Evolutionary conservation across 768 basidiomycete species (phyloP).

Genomic region (Gyrodon lividus): DNA sequence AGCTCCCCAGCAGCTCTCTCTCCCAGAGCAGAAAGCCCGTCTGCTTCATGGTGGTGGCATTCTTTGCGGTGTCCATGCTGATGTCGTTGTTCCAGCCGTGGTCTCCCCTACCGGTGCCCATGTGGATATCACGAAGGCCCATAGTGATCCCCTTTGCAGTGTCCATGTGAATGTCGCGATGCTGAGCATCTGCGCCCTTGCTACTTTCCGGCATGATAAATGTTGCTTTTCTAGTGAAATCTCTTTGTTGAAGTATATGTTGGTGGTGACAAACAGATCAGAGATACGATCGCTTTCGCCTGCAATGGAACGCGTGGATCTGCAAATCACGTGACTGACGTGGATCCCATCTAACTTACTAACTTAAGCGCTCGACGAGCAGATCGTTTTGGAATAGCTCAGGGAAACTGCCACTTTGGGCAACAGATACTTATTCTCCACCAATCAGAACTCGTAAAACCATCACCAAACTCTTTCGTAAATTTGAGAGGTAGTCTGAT

Average conservation of each 20-base stretch:
- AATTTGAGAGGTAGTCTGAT: no score
- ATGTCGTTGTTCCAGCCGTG: constrained; percentile 51
- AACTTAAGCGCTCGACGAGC: no score
- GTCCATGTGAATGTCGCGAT: constrained; percentile 73
- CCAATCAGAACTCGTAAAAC: no score
- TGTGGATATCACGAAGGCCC: constrained; percentile 51
- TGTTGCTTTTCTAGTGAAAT: neutral
- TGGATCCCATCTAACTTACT: no score
- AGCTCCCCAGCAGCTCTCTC: constrained; percentile 74
- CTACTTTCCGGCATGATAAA: constrained; percentile 13
- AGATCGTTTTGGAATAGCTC: no score
- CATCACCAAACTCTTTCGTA: no score
- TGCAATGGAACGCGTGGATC: no score
- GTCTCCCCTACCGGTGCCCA: constrained; percentile 62
- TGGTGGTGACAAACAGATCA: neutral
- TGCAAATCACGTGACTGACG: no score
- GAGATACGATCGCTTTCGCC: neutral
- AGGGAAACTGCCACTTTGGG: no score
- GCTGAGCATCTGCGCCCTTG: constrained; percentile 23
- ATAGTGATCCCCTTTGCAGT: constrained; percentile 64
- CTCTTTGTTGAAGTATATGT: neutral
- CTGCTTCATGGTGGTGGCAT: constrained; percentile 50
- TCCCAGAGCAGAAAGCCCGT: constrained; percentile 74
- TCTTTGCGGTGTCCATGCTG: constrained; percentile 53
- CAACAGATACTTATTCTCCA: no score